Evolutionary conservation across 2,329 filamentous ascomycete genomes (phyloP), one percentile per base, ranked within the genome.

Genomic region (Cadophora malorum): DNA sequence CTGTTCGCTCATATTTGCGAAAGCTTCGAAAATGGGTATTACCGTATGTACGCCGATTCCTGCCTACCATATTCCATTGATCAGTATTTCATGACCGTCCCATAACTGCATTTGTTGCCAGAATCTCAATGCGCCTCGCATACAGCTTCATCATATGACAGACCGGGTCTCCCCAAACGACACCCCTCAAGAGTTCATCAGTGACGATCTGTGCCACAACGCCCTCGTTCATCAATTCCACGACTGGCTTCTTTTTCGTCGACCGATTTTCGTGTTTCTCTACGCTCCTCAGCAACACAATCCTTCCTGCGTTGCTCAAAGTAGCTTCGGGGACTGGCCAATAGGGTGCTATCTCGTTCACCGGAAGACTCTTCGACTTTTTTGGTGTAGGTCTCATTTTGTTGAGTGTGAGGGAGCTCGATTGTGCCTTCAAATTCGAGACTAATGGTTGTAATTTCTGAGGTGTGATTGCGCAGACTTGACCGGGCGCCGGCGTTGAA

Each of bases 141-240:
- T 97, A 97, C 23, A 96, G 76, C 68, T 83, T 87, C 93, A 97
- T 96, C 73, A 89, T 83, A 80, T 96, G 93, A 77, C 89, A 91
- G 53, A 93, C 82, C 0, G 92, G 91, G 77, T 97, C 93, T 0
- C 93, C 93, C 85, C 93, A 97, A 4, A 97, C 83, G 0, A 94
- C 85, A 1, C 83, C 84, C 28, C 90, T 82, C 62, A 97, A 79
- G 75, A 91, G 83, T 53, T 90, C 86, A 71, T 96, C 91, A 0
- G 82, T 86, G 9, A 90, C 85, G 10, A 89, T 84, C 69, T 90
- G 89, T 1, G 92, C 92, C 58, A 91, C 85, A 0, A 94, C 86
- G 4, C 88, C 86, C 60, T 90, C 85, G 67, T 80, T 79, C 23
- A 89, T 79, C 52, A 83, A 78, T 69, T 86, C 83, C 58, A 81